Percentiles rank a stretch among this genome's conserved stretches.
phyloP scores from a whole-genome alignment of 2,329 filamentous ascomycete genomes.

The Monosporascus sp. region DNA sequence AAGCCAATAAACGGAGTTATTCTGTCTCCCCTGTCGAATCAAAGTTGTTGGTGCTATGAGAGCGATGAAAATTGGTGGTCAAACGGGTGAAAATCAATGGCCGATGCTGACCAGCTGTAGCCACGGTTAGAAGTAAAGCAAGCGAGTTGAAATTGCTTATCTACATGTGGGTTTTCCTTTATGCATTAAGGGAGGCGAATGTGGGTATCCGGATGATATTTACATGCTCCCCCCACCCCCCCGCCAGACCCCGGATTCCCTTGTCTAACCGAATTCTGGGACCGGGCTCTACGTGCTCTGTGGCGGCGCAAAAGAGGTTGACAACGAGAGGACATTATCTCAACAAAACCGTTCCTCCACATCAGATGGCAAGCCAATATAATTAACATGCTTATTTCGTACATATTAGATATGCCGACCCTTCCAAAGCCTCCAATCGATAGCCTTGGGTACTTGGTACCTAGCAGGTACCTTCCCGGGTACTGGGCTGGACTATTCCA shows the following conservation, averaged over 20 bases:
- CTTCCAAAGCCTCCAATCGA: too few relatives aligned
- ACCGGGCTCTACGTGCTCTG: neutral
- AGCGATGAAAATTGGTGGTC: neutral
- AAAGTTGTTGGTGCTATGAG: neutral
- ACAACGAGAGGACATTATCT: neutral
- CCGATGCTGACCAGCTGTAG: neutral
- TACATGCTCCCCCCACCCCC: too few relatives aligned
- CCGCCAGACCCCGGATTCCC: too few relatives aligned
- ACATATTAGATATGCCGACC: too few relatives aligned
- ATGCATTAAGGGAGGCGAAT: neutral
- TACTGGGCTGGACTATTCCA: neutral
- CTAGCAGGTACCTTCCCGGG: neutral
- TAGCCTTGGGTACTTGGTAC: too few relatives aligned
- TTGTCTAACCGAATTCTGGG: neutral
- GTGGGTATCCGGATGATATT: neutral
- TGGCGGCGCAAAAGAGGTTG: neutral
- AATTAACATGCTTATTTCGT: too few relatives aligned
- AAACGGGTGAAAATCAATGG: slow-evolving; percentile 2
- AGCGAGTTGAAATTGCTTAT: neutral
- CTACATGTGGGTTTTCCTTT: neutral
- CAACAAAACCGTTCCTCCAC: neutral
- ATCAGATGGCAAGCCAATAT: neutral
- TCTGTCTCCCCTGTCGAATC: neutral
- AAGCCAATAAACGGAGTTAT: neutral
- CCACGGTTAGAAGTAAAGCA: too few relatives aligned